A percentile compares a stretch with the other conserved stretches of the same genome.
These are phyloP conservation scores for Ustulina deusta DNA, from an alignment of 2,329 filamentous ascomycete genomes.

Conservation along the genomic window DNA sequence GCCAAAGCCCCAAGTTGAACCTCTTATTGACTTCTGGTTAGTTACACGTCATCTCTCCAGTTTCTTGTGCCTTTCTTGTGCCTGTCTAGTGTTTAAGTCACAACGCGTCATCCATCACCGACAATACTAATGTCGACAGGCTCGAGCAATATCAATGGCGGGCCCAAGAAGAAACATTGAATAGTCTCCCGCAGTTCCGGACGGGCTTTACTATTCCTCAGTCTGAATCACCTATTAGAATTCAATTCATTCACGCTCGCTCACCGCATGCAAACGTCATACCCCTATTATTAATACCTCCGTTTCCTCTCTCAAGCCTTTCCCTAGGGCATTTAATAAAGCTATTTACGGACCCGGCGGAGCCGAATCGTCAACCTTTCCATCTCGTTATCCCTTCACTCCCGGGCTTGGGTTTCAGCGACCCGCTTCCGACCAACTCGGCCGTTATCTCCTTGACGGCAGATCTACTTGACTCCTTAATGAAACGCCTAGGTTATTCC, in stretches of 20 bases:
- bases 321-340: conserved; percentile 68
- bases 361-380: conserved; percentile 64
- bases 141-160: conserved; percentile 75
- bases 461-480: conserved; percentile 67
- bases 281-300: conserved; percentile 73
- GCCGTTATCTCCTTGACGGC: conserved; percentile 66
- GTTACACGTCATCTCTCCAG: conserved; percentile 40
- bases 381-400: conserved; percentile 75
- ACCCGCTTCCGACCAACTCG: conserved; percentile 64
- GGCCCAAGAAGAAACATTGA: conserved; percentile 68
- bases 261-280: conserved; percentile 67
- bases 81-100: conserved; percentile 7
- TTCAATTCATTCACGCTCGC: conserved; percentile 74
- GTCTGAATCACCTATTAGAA: conserved; percentile 59
- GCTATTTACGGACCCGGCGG: conserved; percentile 65
- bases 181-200: conserved; percentile 73
- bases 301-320: conserved; percentile 74
- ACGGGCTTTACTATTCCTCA: conserved; percentile 62
- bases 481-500: conserved; percentile 70
- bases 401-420: conserved; percentile 75
- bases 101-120: neutral
- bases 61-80: neutral
- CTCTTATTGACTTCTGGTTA: conserved; percentile 74
- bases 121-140: conserved; percentile 56
- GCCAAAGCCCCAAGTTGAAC: conserved; percentile 71